A percentile compares a stretch with the other conserved stretches of the same genome.
Conservation (phyloP, 352 stramenopile species). For the Pelagophyceae sp. region DNA sequence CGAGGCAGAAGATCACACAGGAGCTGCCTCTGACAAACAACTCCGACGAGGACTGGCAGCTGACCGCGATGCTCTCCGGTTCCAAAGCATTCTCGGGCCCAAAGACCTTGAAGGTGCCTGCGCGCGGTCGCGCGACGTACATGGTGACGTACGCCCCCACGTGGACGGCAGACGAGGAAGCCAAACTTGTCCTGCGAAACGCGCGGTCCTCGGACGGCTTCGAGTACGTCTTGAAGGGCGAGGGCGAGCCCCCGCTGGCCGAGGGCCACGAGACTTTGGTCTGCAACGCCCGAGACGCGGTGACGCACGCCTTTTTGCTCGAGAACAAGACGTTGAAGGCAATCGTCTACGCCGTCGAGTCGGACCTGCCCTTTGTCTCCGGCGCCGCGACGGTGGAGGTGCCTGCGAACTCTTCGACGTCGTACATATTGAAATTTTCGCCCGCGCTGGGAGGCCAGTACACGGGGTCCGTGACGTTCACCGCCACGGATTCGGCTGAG, state of each 20-base stretch:
- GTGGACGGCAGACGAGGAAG: conserved; percentile 59
- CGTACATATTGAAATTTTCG: conserved; percentile 71
- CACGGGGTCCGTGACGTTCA: conserved; percentile 82
- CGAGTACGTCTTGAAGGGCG: conserved; percentile 70
- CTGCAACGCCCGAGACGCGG: conserved; percentile 70
- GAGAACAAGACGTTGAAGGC: conserved; percentile 47
- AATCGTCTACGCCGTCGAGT: conserved; percentile 71
- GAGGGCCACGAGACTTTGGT: conserved; percentile 69
- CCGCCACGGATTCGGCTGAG: too few relatives aligned
- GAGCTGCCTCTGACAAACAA: conserved; percentile 76
- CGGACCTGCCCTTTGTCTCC: conserved; percentile 74
- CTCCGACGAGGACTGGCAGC: conserved; percentile 63
- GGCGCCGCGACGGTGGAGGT: conserved; percentile 53
- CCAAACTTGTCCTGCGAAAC: conserved; percentile 64
- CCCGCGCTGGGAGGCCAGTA: conserved; percentile 76
- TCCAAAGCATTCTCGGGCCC: conserved; percentile 56
- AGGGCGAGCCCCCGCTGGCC: conserved; percentile 73
- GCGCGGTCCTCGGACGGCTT: conserved; percentile 67
- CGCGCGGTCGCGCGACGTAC: conserved; percentile 60
- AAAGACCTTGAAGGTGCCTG: conserved; percentile 51
- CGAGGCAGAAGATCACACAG: conserved; percentile 70
- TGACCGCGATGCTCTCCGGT: conserved; percentile 55
- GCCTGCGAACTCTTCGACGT: conserved; percentile 30
- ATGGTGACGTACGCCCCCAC: conserved; percentile 64
- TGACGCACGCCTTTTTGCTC: conserved; percentile 63